Base-by-base conservation (phyloP, 345 rosid genomes). In the Combretum micranthum region DNA sequence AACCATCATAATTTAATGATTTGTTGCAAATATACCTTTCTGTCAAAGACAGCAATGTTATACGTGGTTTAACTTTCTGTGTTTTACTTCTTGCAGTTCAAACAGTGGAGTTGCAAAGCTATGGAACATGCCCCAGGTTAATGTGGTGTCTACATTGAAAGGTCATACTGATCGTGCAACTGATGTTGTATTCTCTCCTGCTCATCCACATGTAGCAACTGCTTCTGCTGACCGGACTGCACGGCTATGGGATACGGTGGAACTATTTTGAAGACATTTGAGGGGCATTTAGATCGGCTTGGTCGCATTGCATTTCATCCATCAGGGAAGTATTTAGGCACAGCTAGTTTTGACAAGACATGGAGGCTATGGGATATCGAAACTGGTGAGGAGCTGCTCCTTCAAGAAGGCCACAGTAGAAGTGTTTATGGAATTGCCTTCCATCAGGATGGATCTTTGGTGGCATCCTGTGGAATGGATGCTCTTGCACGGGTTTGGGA, bases 221-320 rank as follows among this genome's bases (percentile, higher is more conserved):
- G 96, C 93, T 26, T 87, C 99, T 23, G 97, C 96, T 81, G 99
- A 94, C 69, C 80, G 90, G 63, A 94, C 97, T 32, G 96, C 97
- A 62, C 83, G 68, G 74, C 55, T 94, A 79, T 94, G 99, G 99
- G 83, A 63, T 55, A 70, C 83, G 85, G 90, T 63, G 99, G 99
- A 59, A 66, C 83, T 53, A 77, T 87, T 55, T 74, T 94, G 53
- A 76, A 59, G 64, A 82, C 85, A 25, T 94, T 85, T 68, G 81
- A 77, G 78, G 95, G 99, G 43, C 99, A 94, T 70, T 69, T 90
- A 67, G 99, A 87, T 68, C 90, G 95, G 17, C 90, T 94, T 69
- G 96, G 92, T 12, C 97, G 92, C 0, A 70, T 93, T 64, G 88
- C 82, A 53, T 93, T 93, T 74, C 99, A 90, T 79, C 96, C 99